These are phyloP conservation scores for Kwoniella shivajii DNA, from an alignment of 1,284 basidiomycete species.

Conservation along the genomic window DNA sequence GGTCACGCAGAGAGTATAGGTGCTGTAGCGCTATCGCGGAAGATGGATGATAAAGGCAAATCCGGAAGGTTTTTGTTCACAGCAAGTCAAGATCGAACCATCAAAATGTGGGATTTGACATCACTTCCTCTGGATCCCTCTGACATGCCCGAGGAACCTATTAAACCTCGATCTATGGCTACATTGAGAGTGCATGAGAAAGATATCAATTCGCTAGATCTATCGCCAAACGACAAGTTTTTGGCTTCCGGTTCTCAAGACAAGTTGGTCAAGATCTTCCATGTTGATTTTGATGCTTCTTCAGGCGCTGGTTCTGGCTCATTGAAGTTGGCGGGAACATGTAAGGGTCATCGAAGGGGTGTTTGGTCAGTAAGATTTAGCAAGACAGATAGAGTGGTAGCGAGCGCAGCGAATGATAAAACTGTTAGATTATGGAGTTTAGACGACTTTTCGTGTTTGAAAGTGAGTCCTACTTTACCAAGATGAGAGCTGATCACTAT, in stretches of 20 bases:
- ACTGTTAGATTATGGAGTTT: constrained; percentile 92
- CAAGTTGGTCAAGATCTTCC: constrained; percentile 87
- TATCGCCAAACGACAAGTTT: constrained; percentile 85
- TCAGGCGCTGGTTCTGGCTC: constrained; percentile 60
- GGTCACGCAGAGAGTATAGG: constrained; percentile 95
- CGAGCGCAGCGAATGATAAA: constrained; percentile 92
- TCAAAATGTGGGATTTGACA: constrained; percentile 96
- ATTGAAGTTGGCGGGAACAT: constrained; percentile 78
- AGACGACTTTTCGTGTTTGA: constrained; percentile 85
- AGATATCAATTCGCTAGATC: constrained; percentile 95
- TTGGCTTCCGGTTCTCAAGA: constrained; percentile 96
- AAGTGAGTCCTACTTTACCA: constrained; percentile 53
- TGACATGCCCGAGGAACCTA: constrained; percentile 27
- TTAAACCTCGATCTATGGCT: constrained; percentile 74
- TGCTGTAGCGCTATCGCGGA: constrained; percentile 76
- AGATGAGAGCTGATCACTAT: constrained; percentile 9
- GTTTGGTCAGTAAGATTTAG: constrained; percentile 95
- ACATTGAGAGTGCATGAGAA: constrained; percentile 96
- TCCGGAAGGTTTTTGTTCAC: constrained; percentile 75
- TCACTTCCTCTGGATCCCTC: constrained; percentile 51
- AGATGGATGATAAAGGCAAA: constrained; percentile 30
- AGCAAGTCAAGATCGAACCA: constrained; percentile 93
- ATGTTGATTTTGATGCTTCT: constrained; percentile 64
- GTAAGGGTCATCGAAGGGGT: constrained; percentile 94
- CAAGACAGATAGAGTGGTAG: constrained; percentile 77